A percentile compares a stretch with the other conserved stretches of the same genome.
These are phyloP conservation scores for Exophiala dermatitidis DNA, from an alignment of 2,329 filamentous ascomycete genomes.

Conservation along the genomic window DNA sequence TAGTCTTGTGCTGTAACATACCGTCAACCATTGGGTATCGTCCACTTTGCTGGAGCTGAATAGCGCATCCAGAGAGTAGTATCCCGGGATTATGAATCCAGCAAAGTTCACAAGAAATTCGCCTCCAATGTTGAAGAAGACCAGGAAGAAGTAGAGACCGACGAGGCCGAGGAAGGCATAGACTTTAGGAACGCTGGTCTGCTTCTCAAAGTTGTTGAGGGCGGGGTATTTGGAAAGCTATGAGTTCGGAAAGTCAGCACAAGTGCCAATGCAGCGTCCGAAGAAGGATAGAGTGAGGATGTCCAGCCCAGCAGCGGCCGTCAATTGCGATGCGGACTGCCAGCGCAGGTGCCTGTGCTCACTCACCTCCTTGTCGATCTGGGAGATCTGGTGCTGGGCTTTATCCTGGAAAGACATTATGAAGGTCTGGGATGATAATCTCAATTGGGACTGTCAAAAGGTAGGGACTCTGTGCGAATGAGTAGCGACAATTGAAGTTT, in stretches of 20 bases:
- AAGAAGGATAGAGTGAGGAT: too few relatives aligned
- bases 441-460: not conserved
- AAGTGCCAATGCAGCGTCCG: not conserved
- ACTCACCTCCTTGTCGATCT: constrained; percentile 61
- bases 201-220: constrained; percentile 62
- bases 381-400: constrained; percentile 56
- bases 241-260: constrained; percentile 5
- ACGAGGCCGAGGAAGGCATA: constrained; percentile 58
- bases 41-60: constrained; percentile 55
- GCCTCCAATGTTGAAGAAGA: constrained; percentile 66
- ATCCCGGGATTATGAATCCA: constrained; percentile 58
- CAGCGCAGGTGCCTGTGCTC: constrained; percentile 11
- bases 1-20: constrained; percentile 30
- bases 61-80: constrained; percentile 59
- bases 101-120: constrained; percentile 62
- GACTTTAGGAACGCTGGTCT: constrained; percentile 62
- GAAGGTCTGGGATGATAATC: constrained; percentile 2
- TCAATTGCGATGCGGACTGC: not conserved
- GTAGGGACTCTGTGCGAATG: not conserved
- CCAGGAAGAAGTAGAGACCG: constrained; percentile 61
- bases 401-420: constrained; percentile 50
- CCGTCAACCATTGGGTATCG: constrained; percentile 62
- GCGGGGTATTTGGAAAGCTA: constrained; percentile 61
- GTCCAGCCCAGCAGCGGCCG: too few relatives aligned
- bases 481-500: not conserved